Evolutionary conservation across 2,329 filamentous ascomycete genomes (phyloP), one percentile per base, ranked within the genome.

Genomic region (Teratosphaeriaceae sp.): DNA sequence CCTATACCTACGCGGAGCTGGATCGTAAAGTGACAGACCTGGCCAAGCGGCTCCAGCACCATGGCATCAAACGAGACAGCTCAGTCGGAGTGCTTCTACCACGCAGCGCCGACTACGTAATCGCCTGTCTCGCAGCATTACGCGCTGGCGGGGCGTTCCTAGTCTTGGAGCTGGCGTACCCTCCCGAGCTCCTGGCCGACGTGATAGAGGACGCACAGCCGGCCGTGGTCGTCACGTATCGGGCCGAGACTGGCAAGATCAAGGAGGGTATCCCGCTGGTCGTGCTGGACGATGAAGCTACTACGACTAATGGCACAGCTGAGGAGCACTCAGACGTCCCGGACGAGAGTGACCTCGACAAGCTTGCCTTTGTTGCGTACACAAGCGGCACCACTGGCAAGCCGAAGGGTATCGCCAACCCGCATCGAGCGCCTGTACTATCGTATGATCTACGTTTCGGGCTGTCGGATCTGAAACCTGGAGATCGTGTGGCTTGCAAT

Each of bases 401-500:
- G 50, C 84, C 84, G n/a, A 88, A 88, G 64, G 84, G 84, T 42
- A 89, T 90, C 58, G 83, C 82, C 42, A 89, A 89, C 59, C 35
- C 49, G 12, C 85, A 89, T 61, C 73, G 78, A 55, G 85, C 85
- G 13, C 73, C 85, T 0, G 80, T 89, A 1, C 73, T 77, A 21
- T 89, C 85, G 5, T 89, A 89, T 59, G 71, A 86, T 53, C 63
- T 87, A 49, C 72, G 85, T 61, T 89, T 89, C 56, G 70, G 67
- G 8, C 63, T 89, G 38, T 83, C 79, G 51, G 81, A 89, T 59
- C 68, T 87, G 2, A 65, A 74, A 15, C 81, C 80, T 0, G 84
- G 84, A 13, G 85, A 88, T 53, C 77, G 85, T 5, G 84, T 89
- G 9, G 85, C 85, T n/a, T 89, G 85, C 67, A 90, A 89, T 69